Base-by-base conservation (phyloP, 2,329 filamentous ascomycete genomes). In the Emergomyces pasteurianus region DNA sequence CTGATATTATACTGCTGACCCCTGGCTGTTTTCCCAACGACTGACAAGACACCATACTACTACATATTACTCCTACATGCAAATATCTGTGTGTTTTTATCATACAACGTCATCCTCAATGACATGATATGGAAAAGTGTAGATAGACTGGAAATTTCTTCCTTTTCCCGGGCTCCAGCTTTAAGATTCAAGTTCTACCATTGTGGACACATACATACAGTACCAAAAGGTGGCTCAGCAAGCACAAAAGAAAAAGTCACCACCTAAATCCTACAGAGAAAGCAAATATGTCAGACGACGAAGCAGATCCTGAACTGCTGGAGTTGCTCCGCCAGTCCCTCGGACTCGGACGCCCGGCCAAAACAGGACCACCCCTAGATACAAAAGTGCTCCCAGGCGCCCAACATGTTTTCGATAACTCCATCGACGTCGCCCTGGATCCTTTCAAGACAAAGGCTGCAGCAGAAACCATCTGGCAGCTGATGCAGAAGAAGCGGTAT, bases 381-480 rank as follows among this genome's bases (percentile, higher is more conserved):
- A 95, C 89, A 6, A 88, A 86, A 58, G 91, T 97, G 47, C 82
- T 97, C 4, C 80, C 89, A 65, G 83, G 86, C 64, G 92, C 92
- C 52, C 86, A 95, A 74, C 89, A 87, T 75, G 86, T 97, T 69
- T 95, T 88, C 76, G 86, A 96, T 77, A 94, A 96, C 75, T 84
- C 90, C 64, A 91, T 96, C 71, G 94, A 99, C 72, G 90, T 99
- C 40, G 89, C 90, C 12, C 79, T 99, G 50, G 88, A 92, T 70
- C 91, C 92, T 80, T 81, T 83, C 60, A 86, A 88, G 57, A 92
- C 88, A 59, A 95, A 94, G 74, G 81, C 81, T 38, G 92, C 95
- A 0, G 94, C 94, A 14, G 83, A 85, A 63, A 83, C 79, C 58
- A 92, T 99, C 67, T 87, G 89, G 75, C 75, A 80, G 10, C 82